Conservation (phyloP, 2,329 filamentous ascomycete genomes). For the Beauveria scarabaeidicola region DNA sequence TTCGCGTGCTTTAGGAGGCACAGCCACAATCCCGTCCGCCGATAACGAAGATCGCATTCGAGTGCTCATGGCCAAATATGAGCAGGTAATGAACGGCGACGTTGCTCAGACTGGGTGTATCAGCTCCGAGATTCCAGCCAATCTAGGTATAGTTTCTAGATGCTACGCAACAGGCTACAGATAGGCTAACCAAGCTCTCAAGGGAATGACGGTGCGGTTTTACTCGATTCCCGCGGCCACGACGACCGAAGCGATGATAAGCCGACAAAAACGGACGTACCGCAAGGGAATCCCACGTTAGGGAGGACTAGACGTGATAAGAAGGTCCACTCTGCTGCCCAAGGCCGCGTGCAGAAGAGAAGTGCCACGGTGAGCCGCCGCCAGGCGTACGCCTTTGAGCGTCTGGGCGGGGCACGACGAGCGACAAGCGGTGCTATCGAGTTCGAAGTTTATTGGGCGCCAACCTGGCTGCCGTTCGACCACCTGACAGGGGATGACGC, state of each 20-base stretch:
- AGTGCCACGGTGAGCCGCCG: neutral
- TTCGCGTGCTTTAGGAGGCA: neutral
- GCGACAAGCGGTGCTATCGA: neutral
- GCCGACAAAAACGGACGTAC: neutral
- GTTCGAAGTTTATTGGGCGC: neutral
- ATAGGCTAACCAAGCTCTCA: neutral
- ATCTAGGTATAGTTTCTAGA: neutral
- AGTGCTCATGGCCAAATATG: constrained; percentile 1
- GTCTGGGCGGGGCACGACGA: neutral
- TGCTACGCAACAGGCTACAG: neutral
- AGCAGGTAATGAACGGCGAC: neutral
- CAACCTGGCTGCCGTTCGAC: neutral
- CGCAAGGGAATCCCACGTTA: neutral
- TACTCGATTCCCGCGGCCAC: neutral
- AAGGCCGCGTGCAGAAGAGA: neutral
- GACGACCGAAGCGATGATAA: neutral
- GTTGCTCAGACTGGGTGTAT: neutral
- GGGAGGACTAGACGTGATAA: neutral
- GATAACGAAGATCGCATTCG: neutral
- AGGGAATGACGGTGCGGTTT: constrained; percentile 5
- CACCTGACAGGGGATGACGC: neutral
- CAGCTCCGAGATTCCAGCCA: neutral
- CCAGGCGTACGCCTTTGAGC: neutral
- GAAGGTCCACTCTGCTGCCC: neutral
- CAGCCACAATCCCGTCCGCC: neutral